phyloP scores from a whole-genome alignment of 179 eudicot genomes.

The Monotropa hypopitys region DNA sequence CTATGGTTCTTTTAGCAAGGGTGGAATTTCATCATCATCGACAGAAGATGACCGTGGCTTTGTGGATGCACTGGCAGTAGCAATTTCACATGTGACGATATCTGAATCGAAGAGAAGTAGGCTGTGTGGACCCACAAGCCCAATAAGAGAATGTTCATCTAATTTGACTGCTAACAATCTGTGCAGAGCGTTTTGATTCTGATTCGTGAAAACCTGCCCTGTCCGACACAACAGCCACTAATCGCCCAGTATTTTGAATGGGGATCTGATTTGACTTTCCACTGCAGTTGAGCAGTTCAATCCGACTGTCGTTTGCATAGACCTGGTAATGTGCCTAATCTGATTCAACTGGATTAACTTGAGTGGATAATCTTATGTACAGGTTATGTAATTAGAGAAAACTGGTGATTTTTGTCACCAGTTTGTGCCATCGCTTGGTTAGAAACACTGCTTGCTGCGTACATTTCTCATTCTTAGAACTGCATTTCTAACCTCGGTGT shows the following conservation, averaged over 20 bases:
- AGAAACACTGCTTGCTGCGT: neutral
- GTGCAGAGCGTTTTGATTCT: conserved; percentile 74
- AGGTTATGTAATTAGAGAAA: conserved; percentile 9
- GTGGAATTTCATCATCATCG: conserved; percentile 18
- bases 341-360: neutral
- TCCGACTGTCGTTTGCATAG: neutral
- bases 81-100: conserved; percentile 66
- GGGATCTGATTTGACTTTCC: conserved; percentile 16
- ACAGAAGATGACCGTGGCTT: conserved; percentile 46
- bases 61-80: conserved; percentile 76
- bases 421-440: neutral
- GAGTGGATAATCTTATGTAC: conserved; percentile 12
- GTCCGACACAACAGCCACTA: conserved; percentile 7
- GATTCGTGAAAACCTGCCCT: conserved; percentile 9
- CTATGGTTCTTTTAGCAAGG: conserved; percentile 9
- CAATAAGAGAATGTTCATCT: conserved; percentile 57
- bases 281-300: neutral
- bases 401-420: conserved; percentile 12
- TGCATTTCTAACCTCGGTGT: neutral
- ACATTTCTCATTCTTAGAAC: neutral
- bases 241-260: conserved; percentile 5
- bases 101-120: conserved; percentile 78
- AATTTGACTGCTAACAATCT: conserved; percentile 63
- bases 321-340: conserved; percentile 6
- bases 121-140: conserved; percentile 49